Percentiles rank a stretch among this genome's conserved stretches.
phyloP scores from a whole-genome alignment of 164 flowering plant genomes.

The Annona squamosa region DNA sequence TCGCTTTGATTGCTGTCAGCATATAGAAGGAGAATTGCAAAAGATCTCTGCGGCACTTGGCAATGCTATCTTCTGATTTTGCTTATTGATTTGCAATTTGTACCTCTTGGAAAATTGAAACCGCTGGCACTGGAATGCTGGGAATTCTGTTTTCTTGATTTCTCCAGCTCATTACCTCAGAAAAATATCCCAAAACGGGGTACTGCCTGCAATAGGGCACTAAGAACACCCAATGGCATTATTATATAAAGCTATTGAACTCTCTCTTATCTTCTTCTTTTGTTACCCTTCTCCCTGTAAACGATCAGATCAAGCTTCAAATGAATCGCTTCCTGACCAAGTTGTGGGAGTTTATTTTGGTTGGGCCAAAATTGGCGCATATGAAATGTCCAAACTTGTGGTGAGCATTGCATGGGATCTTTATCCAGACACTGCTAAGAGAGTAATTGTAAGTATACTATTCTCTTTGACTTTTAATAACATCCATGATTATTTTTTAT shows the following conservation, averaged over 20 bases:
- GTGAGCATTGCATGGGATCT: slow-evolving; percentile 34
- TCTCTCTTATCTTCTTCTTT: background rate
- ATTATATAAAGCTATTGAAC: background rate
- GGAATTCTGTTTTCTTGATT: background rate
- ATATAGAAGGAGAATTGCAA: background rate
- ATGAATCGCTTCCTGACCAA: slow-evolving; percentile 40
- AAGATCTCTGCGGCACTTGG: background rate
- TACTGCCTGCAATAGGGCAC: background rate
- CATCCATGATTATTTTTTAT: background rate
- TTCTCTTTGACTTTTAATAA: background rate
- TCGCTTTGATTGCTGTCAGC: background rate
- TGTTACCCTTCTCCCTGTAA: background rate
- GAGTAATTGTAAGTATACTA: slow-evolving; percentile 34
- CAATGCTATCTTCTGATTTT: background rate
- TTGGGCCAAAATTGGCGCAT: slow-evolving; percentile 33
- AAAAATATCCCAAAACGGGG: background rate
- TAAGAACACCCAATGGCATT: background rate
- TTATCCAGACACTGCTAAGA: slow-evolving; percentile 14
- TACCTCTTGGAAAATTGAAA: background rate
- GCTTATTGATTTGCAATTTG: background rate
- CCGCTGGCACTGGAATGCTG: background rate
- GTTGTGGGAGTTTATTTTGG: slow-evolving; percentile 49
- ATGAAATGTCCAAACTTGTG: slow-evolving; percentile 28
- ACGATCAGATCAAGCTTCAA: slow-evolving; percentile 10
- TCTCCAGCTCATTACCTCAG: background rate